Evolutionary conservation across 179 eudicot genomes (phyloP), one percentile per base, ranked within the genome.

Genomic region (Actinidia chinensis): DNA sequence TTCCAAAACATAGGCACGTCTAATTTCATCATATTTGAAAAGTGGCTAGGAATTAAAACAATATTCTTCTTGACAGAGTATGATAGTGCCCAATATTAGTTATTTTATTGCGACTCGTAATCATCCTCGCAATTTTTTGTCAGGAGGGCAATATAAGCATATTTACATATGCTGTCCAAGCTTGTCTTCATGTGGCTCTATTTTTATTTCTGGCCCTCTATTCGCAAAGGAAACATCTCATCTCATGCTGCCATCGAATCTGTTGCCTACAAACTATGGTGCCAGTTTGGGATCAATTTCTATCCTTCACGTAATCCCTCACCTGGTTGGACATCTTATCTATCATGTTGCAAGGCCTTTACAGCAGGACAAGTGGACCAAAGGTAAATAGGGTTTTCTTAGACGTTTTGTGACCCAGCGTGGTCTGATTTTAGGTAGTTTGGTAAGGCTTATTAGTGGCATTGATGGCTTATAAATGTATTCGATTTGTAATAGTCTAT

Each of bases 351-450:
- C 81, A 59, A 87, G 98, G 85, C 98, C 95, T 50, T 82, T 93
- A 80, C 89, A 92, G 82, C 89, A 82, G 80, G 86, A 80, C 74
- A 91, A 87, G 74, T 95, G 98, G 98, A 87, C 87, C 51, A 91
- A 86, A 85, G 98, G 98, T 71, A 91, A 91, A 81, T 97, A 91
- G 86, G 97, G 98, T 50, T 95, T 95, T 84, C 98, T 95, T 74
- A n/a, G n/a, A n/a, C n/a, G n/a, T n/a, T n/a, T n/a, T n/a, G n/a
- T n/a, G n/a, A n/a, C n/a, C n/a, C n/a, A n/a, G n/a, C n/a, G n/a
- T n/a, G n/a, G n/a, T n/a, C n/a, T n/a, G n/a, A n/a, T n/a, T n/a
- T n/a, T n/a, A n/a, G n/a, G n/a, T n/a, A n/a, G n/a, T n/a, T n/a
- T n/a, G n/a, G n/a, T n/a, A n/a, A n/a, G n/a, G n/a, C n/a, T n/a